Evolutionary conservation across 495 filamentous ascomycete genomes (phyloP), one percentile per base, ranked within the genome.

Genomic region (Aspergillus cavernicola): DNA sequence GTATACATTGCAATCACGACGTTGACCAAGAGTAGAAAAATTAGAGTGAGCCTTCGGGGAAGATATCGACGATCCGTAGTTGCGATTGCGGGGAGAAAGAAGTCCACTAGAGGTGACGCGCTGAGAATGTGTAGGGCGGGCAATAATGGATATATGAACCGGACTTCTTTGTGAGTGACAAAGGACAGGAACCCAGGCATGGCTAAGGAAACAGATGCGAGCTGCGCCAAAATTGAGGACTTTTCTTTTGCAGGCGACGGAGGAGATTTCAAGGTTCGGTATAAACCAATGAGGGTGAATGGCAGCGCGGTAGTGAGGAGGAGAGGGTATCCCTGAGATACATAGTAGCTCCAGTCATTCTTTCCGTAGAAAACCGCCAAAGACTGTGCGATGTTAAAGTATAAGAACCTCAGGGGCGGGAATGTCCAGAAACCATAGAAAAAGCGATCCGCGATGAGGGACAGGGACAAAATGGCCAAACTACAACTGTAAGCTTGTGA

Each of bases 151-250:
- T 96, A 96, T 57, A 97, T 87, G 72, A 98, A 98, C 57, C 93
- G 90, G 55, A 96, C 88, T 80, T 98, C 93, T 69, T 98, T 98
- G 73, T 98, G 93, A 22, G 92, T 83, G 50, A 98, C 87, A 12
- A 88, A 54, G 8, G 89, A 95, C 16, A 97, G 81, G 16, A 74
- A 64, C 0, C 70, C 57, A 19, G 85, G 78, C 57, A 90, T 85
- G 23, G 79, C 56, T 28, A 89, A 31, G 28, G 80, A 74, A 0
- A 84, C 76, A 13, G 75, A 75, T 29, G 84, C 80, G 13, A 96
- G 70, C 39, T 87, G 82, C 35, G 74, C 75, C 40, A 55, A 64
- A n/a, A 73, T 68, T 4, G 69, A 66, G 23, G 50, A 31, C n/a
- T 47, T 50, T 3, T 66, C 58, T 16, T 67, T 33, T 15, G 31